Base-by-base conservation (phyloP, 306 rosid genomes). In the Elaeagnus macrophylla region DNA sequence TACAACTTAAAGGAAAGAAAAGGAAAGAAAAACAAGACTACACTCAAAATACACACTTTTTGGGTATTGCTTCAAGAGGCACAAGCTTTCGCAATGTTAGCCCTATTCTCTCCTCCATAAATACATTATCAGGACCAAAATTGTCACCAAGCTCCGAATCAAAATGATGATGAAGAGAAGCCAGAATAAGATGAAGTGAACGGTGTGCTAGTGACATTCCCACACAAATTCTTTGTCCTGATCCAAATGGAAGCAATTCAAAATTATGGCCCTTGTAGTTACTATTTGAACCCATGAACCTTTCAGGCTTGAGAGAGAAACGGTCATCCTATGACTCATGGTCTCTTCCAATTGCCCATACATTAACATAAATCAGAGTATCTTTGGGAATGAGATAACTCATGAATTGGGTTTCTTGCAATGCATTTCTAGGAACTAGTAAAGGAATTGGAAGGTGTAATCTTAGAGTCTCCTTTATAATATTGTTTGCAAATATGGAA, bases 311-410 rank as follows among this genome's bases (percentile, higher is more conserved):
- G 57, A 79, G 78, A 2, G 5, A 7, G 44, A 37, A 5, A 0
- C 80, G 76, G 0, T 81, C 72, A 0, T 67, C 67, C 89, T 85
- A 82, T 12, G 19, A 80, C 39, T 63, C 64, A 0, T 82, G 69
- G 66, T 82, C 85, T 73, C 82, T 75, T 3, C 89, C 89, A 8
- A 82, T 82, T 5, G 89, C 89, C 81, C 81, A 79, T 0, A 76
- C 66, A 37, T 79, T 76, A 44, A 79, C 83, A 14, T 79, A 75
- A 0, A 77, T 83, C 52, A 74, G 82, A 1, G 85, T 83, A 47
- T 71, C 65, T 60, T 68, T 69, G 13, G 90, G 90, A 18, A 77
- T 39, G 8, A 46, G 3, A 64, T 71, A 75, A 5, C 79, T 75
- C 79, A 71, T 73, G 54, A 79, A 79, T 0, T 61, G 1, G 7